Percentiles rank a stretch among this genome's conserved stretches.
Conservation (phyloP, 1,284 basidiomycete genomes). For the Phellinidium pouzarii region DNA sequence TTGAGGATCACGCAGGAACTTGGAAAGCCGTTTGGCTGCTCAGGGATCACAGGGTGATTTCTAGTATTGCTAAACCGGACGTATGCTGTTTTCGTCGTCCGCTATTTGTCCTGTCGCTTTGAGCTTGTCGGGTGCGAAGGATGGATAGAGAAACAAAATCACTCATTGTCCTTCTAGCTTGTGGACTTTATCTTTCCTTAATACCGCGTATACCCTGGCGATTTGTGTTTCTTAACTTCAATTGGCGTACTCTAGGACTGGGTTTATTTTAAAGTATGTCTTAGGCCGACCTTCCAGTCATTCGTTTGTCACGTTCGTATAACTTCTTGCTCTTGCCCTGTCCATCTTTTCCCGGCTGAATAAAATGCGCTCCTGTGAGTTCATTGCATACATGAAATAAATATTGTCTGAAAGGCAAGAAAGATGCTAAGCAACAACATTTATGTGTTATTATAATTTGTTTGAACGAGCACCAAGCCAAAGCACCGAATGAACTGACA, state of each 20-base stretch:
- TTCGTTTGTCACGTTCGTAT: conserved; percentile 14
- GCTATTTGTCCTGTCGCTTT: not conserved
- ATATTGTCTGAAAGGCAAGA: too few species aligned
- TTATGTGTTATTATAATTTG: too few species aligned
- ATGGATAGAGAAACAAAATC: not conserved
- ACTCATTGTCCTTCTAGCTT: conserved; percentile 5
- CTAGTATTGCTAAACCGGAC: conserved; percentile 9
- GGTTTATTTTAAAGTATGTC: conserved; percentile 9
- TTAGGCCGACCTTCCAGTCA: conserved; percentile 11
- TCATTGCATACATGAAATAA: too few species aligned
- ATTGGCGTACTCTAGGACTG: conserved; percentile 6
- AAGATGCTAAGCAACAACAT: too few species aligned
- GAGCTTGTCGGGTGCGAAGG: not conserved
- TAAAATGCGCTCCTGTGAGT: conserved; percentile 1
- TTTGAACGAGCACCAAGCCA: too few species aligned
- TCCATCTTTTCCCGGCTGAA: not conserved
- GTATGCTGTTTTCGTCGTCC: conserved; percentile 5
- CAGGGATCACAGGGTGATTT: conserved; percentile 53
- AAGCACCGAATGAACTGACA: too few species aligned
- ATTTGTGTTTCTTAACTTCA: not conserved
- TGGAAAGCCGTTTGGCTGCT: conserved; percentile 85
- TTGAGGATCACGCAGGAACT: conserved; percentile 47
- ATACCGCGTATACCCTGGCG: conserved; percentile 14
- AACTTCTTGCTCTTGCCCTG: conserved; percentile 4
- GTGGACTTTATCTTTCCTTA: conserved; percentile 9